Percentiles rank a stretch among this genome's conserved stretches.
These are phyloP conservation scores for Drechslerella stenobrocha DNA, from an alignment of 2,329 filamentous ascomycete species.

Conservation along the genomic window DNA sequence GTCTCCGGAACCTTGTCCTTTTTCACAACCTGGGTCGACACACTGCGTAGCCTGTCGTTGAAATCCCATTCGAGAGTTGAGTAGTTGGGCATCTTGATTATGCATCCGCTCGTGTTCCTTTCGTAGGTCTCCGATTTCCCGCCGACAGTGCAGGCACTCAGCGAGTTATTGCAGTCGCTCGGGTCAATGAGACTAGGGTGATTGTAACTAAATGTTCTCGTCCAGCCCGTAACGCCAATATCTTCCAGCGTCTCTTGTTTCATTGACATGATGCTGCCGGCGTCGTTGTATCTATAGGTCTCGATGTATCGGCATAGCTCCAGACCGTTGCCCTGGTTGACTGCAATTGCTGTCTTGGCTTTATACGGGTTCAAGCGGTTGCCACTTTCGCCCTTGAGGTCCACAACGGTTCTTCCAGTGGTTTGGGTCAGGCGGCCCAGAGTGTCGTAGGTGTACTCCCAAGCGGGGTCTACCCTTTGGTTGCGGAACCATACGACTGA, in stretches of 20 bases:
- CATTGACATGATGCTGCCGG: slow-evolving; percentile 22
- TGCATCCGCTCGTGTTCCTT: slow-evolving; percentile 3
- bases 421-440: slow-evolving; percentile 13
- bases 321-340: too few relatives aligned
- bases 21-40: slow-evolving; percentile 10
- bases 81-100: slow-evolving; percentile 8
- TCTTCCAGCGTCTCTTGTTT: slow-evolving; percentile 2
- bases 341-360: too few relatives aligned
- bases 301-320: slow-evolving; percentile 15
- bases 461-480: slow-evolving; percentile 24
- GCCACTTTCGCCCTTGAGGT: too few relatives aligned
- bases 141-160: not conserved
- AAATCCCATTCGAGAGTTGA: slow-evolving; percentile 25
- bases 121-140: not conserved
- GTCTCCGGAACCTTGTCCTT: slow-evolving; percentile 34
- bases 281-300: slow-evolving; percentile 24
- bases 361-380: too few relatives aligned
- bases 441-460: slow-evolving; percentile 21
- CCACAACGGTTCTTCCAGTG: not conserved
- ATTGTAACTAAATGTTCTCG: slow-evolving; percentile 14
- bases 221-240: slow-evolving; percentile 14
- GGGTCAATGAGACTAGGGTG: slow-evolving; percentile 1
- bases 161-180: not conserved
- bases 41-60: slow-evolving; percentile 29
- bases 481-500: slow-evolving; percentile 51